phyloP scores from a whole-genome alignment of 208 protist genomes.

The Porcisia deanei region DNA sequence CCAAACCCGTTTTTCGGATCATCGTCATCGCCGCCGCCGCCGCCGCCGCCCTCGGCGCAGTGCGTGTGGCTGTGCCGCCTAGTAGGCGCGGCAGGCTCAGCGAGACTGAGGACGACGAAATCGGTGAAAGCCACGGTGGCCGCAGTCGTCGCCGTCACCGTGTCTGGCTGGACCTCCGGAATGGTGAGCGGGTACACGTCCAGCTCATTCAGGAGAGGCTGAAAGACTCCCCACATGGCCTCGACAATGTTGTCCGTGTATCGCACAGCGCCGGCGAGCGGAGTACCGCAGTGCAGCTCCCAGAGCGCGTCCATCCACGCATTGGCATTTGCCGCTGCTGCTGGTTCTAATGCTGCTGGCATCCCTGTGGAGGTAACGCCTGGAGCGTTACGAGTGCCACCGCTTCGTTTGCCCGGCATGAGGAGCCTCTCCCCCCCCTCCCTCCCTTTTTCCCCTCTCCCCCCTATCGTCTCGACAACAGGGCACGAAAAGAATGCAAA shows the following conservation, averaged over 20 bases:
- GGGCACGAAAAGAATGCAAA: background rate
- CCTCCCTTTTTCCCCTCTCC: too few species aligned
- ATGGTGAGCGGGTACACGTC: constrained; percentile 38
- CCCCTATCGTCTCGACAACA: too few species aligned
- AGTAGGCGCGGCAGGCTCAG: background rate
- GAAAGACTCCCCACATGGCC: constrained; percentile 77
- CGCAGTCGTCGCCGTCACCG: constrained; percentile 13
- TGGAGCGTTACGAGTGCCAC: background rate
- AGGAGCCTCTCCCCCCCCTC: background rate
- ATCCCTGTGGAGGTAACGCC: background rate
- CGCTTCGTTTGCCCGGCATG: background rate
- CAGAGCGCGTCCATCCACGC: constrained; percentile 58
- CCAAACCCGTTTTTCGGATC: constrained; percentile 15
- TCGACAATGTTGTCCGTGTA: constrained; percentile 68
- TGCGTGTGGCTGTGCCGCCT: constrained; percentile 2
- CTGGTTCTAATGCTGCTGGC: background rate
- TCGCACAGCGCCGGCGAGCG: constrained; percentile 33
- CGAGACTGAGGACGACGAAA: constrained; percentile 18
- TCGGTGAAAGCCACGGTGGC: constrained; percentile 20
- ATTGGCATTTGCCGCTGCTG: constrained; percentile 19
- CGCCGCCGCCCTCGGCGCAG: background rate
- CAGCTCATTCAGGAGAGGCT: constrained; percentile 40
- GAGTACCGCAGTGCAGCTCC: constrained; percentile 52
- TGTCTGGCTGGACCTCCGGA: constrained; percentile 17
- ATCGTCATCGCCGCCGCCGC: constrained; percentile 1